Conservation (phyloP, 768 basidiomycete species). For the Lactarius hengduanensis region DNA sequence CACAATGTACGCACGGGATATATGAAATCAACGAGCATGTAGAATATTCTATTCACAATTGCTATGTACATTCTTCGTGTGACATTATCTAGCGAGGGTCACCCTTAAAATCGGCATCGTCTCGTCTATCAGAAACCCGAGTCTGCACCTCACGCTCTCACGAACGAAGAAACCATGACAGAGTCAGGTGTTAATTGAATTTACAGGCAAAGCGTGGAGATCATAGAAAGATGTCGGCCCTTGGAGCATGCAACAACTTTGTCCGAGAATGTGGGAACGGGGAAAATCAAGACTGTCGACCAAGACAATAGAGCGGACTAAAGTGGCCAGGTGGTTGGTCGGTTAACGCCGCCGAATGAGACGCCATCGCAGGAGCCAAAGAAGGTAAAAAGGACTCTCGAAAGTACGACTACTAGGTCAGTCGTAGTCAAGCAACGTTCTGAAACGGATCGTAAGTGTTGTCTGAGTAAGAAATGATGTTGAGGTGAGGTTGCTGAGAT, state of each 20-base stretch:
- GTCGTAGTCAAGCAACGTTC: neutral
- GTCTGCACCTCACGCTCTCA: too few relatives aligned
- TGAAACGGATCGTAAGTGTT: neutral
- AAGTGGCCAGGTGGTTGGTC: neutral
- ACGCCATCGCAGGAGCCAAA: conserved; percentile 3
- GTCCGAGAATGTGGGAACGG: neutral
- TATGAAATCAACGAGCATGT: too few relatives aligned
- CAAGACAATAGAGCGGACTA: neutral
- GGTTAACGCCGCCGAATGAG: neutral
- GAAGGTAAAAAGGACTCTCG: neutral
- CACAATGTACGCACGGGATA: too few relatives aligned
- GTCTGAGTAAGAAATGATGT: neutral
- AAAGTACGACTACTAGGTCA: neutral
- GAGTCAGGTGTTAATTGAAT: too few relatives aligned
- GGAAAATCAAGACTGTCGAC: neutral
- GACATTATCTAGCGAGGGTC: too few relatives aligned
- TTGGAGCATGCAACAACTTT: neutral
- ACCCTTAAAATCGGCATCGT: too few relatives aligned
- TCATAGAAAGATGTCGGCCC: neutral
- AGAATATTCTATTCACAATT: too few relatives aligned
- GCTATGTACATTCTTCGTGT: too few relatives aligned
- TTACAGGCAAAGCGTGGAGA: neutral
- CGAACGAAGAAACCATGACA: too few relatives aligned
- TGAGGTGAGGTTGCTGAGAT: neutral
- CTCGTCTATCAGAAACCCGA: too few relatives aligned